phyloP scores from a whole-genome alignment of 495 filamentous ascomycete species.

The Aspergillus asperescens region DNA sequence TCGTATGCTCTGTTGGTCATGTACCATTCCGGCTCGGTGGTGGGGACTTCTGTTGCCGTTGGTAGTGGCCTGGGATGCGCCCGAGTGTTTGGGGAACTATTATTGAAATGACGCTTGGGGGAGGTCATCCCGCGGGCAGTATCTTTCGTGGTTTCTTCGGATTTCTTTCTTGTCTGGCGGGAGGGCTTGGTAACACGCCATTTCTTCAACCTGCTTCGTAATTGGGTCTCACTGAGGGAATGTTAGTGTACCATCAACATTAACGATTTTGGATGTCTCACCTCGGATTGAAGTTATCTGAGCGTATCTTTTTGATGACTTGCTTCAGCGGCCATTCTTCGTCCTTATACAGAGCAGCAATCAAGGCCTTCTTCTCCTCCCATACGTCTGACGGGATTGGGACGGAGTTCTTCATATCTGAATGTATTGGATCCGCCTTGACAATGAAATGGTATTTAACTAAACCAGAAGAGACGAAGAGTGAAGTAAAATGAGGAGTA shows the following conservation, averaged over 20 bases:
- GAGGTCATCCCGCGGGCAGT: conserved; percentile 23
- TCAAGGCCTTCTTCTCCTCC: conserved; percentile 47
- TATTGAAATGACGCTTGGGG: conserved; percentile 16
- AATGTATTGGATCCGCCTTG: neutral
- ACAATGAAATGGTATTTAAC: neutral
- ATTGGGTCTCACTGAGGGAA: conserved; percentile 38
- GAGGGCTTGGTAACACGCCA: conserved; percentile 48
- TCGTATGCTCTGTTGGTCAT: conserved; percentile 16
- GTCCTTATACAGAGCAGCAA: conserved; percentile 45
- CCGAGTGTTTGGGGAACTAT: conserved; percentile 14
- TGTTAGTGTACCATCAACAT: neutral
- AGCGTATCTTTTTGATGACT: conserved; percentile 46
- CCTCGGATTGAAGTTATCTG: conserved; percentile 47
- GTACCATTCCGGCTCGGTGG: conserved; percentile 20
- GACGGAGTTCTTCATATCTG: conserved; percentile 37
- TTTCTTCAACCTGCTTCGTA: conserved; percentile 46
- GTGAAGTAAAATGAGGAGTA: neutral
- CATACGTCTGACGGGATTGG: conserved; percentile 45
- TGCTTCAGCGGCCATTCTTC: conserved; percentile 48
- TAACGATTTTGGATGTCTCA: conserved; percentile 14
- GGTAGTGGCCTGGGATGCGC: conserved; percentile 1
- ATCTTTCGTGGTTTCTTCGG: conserved; percentile 25
- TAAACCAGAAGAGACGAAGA: conserved; percentile 4
- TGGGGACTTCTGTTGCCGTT: conserved; percentile 3
- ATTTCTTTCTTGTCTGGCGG: conserved; percentile 43